phyloP scores from a whole-genome alignment of 228 moss, liverwort and hornwort genomes.

The Sphagnum magellanicum region DNA sequence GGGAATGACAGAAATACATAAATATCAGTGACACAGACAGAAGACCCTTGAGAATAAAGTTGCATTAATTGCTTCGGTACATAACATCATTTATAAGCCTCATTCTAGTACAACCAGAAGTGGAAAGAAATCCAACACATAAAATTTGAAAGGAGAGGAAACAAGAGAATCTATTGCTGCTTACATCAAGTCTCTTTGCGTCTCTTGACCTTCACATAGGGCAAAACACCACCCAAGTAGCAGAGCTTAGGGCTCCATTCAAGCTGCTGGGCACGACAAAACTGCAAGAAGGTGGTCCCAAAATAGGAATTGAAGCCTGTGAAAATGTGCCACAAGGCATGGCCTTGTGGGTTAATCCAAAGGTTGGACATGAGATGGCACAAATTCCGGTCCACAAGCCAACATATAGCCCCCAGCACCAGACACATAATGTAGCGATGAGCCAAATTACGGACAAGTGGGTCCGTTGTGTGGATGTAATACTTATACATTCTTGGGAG shows the following conservation, averaged over 20 bases:
- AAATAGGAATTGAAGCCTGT: conserved; percentile 89
- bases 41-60: too few relatives aligned
- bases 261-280: conserved; percentile 92
- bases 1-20: too few relatives aligned
- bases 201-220: conserved; percentile 73
- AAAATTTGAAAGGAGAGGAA: too few relatives aligned
- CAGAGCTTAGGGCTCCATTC: conserved; percentile 79
- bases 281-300: conserved; percentile 84
- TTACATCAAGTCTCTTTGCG: conserved; percentile 6
- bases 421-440: conserved; percentile 74
- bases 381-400: conserved; percentile 79
- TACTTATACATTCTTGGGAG: conserved; percentile 99
- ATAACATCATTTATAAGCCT: too few relatives aligned
- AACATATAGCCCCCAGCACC: conserved; percentile 62
- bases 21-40: too few relatives aligned
- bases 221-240: conserved; percentile 56
- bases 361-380: conserved; percentile 63
- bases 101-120: too few relatives aligned
- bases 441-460: conserved; percentile 69
- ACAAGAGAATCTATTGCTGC: too few relatives aligned
- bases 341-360: conserved; percentile 79
- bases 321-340: conserved; percentile 93
- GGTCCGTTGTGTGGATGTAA: conserved; percentile 81
- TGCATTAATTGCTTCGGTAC: too few relatives aligned
- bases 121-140: too few relatives aligned